phyloP scores from a whole-genome alignment of 164 flowering plant species.

The Protea cynaroides region DNA sequence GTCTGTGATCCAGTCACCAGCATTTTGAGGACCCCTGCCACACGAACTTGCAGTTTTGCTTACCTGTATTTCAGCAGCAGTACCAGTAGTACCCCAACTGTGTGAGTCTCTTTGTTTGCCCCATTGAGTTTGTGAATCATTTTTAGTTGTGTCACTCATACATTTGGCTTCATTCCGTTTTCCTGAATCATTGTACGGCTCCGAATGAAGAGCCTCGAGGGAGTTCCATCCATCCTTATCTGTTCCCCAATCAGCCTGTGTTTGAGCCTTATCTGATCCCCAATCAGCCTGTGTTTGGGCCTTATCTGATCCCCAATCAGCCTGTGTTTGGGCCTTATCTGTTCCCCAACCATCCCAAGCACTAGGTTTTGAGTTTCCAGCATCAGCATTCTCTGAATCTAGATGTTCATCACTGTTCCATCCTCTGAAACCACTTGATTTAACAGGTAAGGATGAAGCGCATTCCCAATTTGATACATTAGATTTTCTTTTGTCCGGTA shows the following conservation, averaged over 20 bases:
- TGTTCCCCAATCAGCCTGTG: too few species aligned
- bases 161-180: too few species aligned
- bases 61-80: neutral
- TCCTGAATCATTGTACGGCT: conserved; percentile 4
- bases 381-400: conserved; percentile 4
- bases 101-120: neutral
- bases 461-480: conserved; percentile 33
- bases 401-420: conserved; percentile 12
- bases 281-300: too few species aligned
- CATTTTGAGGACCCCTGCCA: neutral
- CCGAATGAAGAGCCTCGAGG: neutral
- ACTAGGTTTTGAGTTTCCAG: conserved; percentile 10
- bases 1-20: neutral
- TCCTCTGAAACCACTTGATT: conserved; percentile 16
- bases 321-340: conserved; percentile 12
- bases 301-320: neutral
- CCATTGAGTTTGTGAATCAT: neutral
- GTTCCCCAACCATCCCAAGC: conserved; percentile 26
- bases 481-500: conserved; percentile 6
- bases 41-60: neutral
- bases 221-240: too few species aligned
- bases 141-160: too few species aligned
- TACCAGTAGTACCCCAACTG: neutral
- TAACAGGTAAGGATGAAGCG: conserved; percentile 4
- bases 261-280: too few species aligned